Base-by-base conservation (phyloP, 108 stramenopile species). In the Stephanodiscus minutulus region DNA sequence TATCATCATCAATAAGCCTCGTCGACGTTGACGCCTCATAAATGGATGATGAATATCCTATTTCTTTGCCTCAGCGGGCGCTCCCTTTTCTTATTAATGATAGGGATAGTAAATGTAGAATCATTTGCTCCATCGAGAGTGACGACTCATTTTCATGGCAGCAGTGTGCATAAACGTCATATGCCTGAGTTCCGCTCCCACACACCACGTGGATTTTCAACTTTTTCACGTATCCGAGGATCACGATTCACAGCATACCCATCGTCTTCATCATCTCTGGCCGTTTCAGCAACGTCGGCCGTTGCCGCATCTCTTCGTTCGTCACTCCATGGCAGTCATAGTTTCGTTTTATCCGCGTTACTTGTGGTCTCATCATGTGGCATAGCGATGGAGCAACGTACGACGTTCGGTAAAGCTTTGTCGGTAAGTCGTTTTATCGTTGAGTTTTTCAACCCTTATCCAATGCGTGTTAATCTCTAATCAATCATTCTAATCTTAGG, bases 361-460 rank as follows among this genome's bases (percentile, higher is more conserved):
- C 68, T 88, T 11, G 31, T 85, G 52, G 66, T 94, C 11, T 86
- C 88, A 8, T 82, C 84, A 35, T 81, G 86, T 65, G 93, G 93
- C 0, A 74, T 91, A 41, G 74, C 77, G 7, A 54, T 90, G 71
- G 93, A 94, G 64, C 83, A 79, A 66, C 61, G 82, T 12, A 91
- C 89, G 4, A 74, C 59, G 46, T 27, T 94, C 43, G 93, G 93
- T 24, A 94, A 94, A 81, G 89, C 90, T 11, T 60, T 94, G 18
- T 89, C 88, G 5, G 67, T 74, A 61, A 29, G 74, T 61, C 5
- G 3, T 18, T 15, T 61, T 0, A 21, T 47, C 21, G 13, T 12
- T 36, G 21, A 11, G 12, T 64, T 17, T 11, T 15, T 28, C 22
- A 33, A 28, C n/a, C 7, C 29, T 3, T 27, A 33, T n/a, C 20